A percentile compares a stretch with the other conserved stretches of the same genome.
These are phyloP conservation scores for Alternaria burnsii DNA, from an alignment of 2,329 filamentous ascomycete species.

Conservation along the genomic window DNA sequence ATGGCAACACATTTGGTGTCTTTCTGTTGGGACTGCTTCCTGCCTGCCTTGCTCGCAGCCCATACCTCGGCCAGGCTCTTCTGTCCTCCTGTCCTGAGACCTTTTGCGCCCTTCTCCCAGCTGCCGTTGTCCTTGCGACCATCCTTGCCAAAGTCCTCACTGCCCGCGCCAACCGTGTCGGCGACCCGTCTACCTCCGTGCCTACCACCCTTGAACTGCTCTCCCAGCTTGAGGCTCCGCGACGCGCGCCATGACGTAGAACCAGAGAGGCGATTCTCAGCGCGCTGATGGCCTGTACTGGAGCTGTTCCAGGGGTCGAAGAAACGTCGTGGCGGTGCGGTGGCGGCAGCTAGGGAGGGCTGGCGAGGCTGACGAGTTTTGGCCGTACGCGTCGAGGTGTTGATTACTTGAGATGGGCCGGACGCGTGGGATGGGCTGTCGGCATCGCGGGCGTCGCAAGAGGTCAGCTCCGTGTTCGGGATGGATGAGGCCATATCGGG, in stretches of 20 bases:
- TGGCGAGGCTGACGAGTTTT: conserved; percentile 3
- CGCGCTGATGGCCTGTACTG: conserved; percentile 79
- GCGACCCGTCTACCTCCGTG: conserved; percentile 66
- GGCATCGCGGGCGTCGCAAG: conserved; percentile 24
- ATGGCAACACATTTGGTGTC: background rate
- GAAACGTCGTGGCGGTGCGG: conserved; percentile 33
- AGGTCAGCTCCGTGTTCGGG: conserved; percentile 12
- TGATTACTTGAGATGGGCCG: conserved; percentile 19
- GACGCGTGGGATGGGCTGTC: conserved; percentile 25
- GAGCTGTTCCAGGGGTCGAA: conserved; percentile 79
- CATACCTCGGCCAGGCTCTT: conserved; percentile 41
- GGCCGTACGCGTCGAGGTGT: conserved; percentile 13
- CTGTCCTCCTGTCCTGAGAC: conserved; percentile 59
- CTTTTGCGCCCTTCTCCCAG: conserved; percentile 59
- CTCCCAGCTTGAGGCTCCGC: conserved; percentile 72
- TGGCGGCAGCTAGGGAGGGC: background rate
- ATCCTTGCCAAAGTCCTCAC: conserved; percentile 62
- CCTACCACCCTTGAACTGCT: conserved; percentile 70
- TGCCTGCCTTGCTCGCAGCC: conserved; percentile 31
- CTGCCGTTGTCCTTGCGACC: conserved; percentile 62
- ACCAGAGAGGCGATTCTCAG: conserved; percentile 70
- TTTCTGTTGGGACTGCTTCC: conserved; percentile 15
- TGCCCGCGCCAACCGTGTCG: conserved; percentile 72
- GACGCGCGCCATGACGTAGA: conserved; percentile 76
- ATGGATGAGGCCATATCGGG: conserved; percentile 18